Percentiles rank a stretch among this genome's conserved stretches.
These are phyloP conservation scores for Russula griseocarnosa DNA, from an alignment of 768 basidiomycete genomes.

Conservation along the genomic window DNA sequence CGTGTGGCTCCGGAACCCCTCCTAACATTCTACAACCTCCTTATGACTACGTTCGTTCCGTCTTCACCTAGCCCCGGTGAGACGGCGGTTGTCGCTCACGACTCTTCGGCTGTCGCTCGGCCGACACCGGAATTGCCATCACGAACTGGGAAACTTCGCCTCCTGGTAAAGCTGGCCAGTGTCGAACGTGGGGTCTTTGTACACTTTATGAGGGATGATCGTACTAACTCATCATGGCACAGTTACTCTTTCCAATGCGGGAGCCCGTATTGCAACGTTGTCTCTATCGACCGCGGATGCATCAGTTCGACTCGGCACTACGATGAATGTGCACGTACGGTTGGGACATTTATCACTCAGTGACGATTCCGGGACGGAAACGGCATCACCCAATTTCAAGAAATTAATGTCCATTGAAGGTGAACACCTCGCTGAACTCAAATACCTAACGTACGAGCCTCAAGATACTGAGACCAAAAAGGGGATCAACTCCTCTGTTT, in stretches of 20 bases:
- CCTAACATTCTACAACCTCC: conserved; percentile 87
- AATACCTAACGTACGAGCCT: conserved; percentile 87
- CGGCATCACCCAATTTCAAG: conserved; percentile 65
- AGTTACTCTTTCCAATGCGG: conserved; percentile 78
- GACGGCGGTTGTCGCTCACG: conserved; percentile 7
- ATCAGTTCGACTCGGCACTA: conserved; percentile 63
- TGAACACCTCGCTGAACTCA: conserved; percentile 88
- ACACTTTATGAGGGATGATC: conserved; percentile 1
- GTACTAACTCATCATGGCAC: conserved; percentile 2
- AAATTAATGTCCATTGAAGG: conserved; percentile 91
- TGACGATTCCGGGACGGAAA: conserved; percentile 58
- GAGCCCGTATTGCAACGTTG: conserved; percentile 72
- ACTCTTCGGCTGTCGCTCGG: neutral
- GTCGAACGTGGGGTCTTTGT: conserved; percentile 57
- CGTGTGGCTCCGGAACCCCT: conserved; percentile 87
- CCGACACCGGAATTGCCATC: neutral
- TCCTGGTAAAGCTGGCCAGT: conserved; percentile 78
- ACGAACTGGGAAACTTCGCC: conserved; percentile 56
- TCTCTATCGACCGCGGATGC: conserved; percentile 89
- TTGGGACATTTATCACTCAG: conserved; percentile 79
- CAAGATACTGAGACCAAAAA: conserved; percentile 57
- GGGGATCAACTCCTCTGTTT: conserved; percentile 80
- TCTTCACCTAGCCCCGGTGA: conserved; percentile 29
- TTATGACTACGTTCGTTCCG: conserved; percentile 94
- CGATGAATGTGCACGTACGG: conserved; percentile 73